phyloP scores from a whole-genome alignment of 176 grass and related monocot genomes.

The Tillandsia fasciculata region DNA sequence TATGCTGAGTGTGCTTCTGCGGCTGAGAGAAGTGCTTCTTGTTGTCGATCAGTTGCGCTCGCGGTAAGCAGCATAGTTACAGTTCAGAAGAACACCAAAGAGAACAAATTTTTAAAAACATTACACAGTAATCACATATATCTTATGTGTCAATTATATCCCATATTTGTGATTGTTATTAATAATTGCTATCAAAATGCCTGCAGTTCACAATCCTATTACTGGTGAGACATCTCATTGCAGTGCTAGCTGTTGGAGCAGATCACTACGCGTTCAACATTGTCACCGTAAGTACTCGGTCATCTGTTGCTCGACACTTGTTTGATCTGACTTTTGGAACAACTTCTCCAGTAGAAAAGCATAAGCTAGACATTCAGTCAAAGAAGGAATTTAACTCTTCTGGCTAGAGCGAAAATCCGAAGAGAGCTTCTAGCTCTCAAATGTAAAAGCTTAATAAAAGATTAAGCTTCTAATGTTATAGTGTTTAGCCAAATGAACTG shows the following conservation, averaged over 20 bases:
- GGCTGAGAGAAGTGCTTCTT: slow-evolving; percentile 23
- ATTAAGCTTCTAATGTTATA: too few relatives aligned
- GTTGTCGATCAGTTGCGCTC: slow-evolving; percentile 34
- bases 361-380: too few relatives aligned
- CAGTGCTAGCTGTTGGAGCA: slow-evolving; percentile 33
- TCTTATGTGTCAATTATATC: too few relatives aligned
- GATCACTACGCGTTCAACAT: slow-evolving; percentile 49
- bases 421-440: too few relatives aligned
- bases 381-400: too few relatives aligned
- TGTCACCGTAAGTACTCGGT: slow-evolving; percentile 39
- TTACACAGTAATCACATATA: too few relatives aligned
- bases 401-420: too few relatives aligned
- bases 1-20: slow-evolving; percentile 25
- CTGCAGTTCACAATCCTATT: slow-evolving; percentile 47
- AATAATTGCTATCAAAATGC: not conserved
- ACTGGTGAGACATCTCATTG: slow-evolving; percentile 50
- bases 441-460: too few relatives aligned
- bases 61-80: slow-evolving; percentile 29
- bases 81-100: not conserved
- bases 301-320: not conserved
- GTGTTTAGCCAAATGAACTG: too few relatives aligned
- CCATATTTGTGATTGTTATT: too few relatives aligned
- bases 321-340: too few relatives aligned
- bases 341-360: too few relatives aligned
- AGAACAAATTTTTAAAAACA: not conserved